These are phyloP conservation scores for Phytophthora syringae DNA, from an alignment of 352 stramenopile species.

Conservation along the genomic window DNA sequence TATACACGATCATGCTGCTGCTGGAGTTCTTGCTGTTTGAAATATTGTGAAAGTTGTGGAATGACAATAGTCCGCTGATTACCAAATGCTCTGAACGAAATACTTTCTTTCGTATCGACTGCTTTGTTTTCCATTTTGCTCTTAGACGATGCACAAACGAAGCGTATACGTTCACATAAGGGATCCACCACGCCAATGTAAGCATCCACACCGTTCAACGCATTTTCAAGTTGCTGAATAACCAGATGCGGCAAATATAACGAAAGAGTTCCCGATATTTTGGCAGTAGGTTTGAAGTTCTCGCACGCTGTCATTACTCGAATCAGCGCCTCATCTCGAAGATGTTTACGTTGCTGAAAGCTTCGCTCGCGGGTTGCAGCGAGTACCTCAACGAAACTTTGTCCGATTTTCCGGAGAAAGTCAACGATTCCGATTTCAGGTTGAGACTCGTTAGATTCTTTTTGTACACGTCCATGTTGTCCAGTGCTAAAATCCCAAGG, in stretches of 20 bases:
- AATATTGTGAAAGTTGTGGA: constrained; percentile 42
- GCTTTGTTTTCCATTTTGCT: constrained; percentile 62
- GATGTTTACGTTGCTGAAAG: constrained; percentile 12
- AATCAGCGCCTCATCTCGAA: constrained; percentile 48
- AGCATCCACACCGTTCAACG: constrained; percentile 65
- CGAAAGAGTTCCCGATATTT: constrained; percentile 8
- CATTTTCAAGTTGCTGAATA: constrained; percentile 57
- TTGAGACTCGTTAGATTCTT: constrained; percentile 42
- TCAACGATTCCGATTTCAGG: constrained; percentile 83
- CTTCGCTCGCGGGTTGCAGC: constrained; percentile 20
- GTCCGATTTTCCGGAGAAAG: constrained; percentile 59
- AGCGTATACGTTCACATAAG: constrained; percentile 55
- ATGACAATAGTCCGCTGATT: constrained; percentile 58
- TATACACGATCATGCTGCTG: constrained; percentile 25
- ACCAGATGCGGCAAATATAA: constrained; percentile 53
- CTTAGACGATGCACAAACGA: constrained; percentile 49
- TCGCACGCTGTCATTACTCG: constrained; percentile 62
- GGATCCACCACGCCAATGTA: constrained; percentile 72
- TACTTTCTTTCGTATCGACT: constrained; percentile 46
- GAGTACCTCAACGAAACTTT: constrained; percentile 31
- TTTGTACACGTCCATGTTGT: constrained; percentile 67
- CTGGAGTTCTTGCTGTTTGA: constrained; percentile 22
- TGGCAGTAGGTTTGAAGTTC: constrained; percentile 35
- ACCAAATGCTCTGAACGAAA: constrained; percentile 62
- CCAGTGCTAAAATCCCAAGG: constrained; percentile 60